Percentiles rank a stretch among this genome's conserved stretches.
Evolutionary conservation across 768 basidiomycete species (phyloP).

Genomic region (Daedalea quercina): DNA sequence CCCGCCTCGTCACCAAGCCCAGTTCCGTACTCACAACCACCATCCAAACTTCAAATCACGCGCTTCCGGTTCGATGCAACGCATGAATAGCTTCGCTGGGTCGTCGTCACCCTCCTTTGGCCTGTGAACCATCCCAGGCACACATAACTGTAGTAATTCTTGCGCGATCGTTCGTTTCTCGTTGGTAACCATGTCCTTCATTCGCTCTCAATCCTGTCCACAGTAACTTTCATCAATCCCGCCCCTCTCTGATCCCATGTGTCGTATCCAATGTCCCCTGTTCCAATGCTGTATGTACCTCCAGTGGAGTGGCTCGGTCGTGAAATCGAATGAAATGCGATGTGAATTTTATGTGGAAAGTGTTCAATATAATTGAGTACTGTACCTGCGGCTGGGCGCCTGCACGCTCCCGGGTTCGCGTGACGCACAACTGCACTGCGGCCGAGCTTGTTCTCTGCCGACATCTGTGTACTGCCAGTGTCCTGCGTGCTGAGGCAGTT

Average conservation of each 20-base stretch:
- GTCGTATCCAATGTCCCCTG: background rate
- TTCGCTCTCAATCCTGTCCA: background rate
- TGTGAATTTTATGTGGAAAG: too few species aligned
- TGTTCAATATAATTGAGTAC: too few species aligned
- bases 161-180: background rate
- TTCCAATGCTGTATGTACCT: constrained; percentile 7
- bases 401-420: too few species aligned
- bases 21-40: constrained; percentile 47
- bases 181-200: background rate
- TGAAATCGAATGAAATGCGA: too few species aligned
- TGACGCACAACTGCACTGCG: too few species aligned
- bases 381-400: too few species aligned
- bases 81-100: constrained; percentile 27
- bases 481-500: too few species aligned
- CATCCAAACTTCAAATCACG: constrained; percentile 62
- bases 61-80: constrained; percentile 48
- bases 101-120: constrained; percentile 17
- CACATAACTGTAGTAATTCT: background rate
- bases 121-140: constrained; percentile 2
- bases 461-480: too few species aligned
- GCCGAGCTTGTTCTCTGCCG: too few species aligned
- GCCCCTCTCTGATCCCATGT: background rate
- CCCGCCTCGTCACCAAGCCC: constrained; percentile 30
- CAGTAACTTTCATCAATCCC: background rate
- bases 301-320: background rate